These are phyloP conservation scores for Geoglossum glabrum DNA, from an alignment of 495 filamentous ascomycete species.

Conservation along the genomic window DNA sequence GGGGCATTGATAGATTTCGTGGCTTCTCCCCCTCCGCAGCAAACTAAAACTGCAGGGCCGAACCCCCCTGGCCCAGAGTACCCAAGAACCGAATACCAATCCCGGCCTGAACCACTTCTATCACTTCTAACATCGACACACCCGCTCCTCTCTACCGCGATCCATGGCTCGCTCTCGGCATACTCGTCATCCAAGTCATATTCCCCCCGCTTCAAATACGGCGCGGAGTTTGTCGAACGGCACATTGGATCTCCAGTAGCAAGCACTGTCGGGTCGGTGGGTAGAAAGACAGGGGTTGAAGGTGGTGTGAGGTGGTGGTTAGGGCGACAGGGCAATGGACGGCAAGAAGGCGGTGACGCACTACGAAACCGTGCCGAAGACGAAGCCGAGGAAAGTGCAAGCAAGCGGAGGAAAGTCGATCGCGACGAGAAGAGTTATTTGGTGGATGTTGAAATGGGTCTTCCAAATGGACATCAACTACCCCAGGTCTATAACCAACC, in stretches of 20 bases:
- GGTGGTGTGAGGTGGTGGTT: conserved; percentile 62
- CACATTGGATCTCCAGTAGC: conserved; percentile 62
- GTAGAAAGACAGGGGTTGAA: conserved; percentile 67
- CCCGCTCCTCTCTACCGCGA: conserved; percentile 57
- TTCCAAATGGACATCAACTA: conserved; percentile 5
- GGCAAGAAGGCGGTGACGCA: neutral
- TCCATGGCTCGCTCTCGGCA: conserved; percentile 59
- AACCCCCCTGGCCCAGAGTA: neutral
- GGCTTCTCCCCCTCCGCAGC: neutral
- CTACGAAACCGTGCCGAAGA: conserved; percentile 15
- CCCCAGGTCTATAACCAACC: conserved; percentile 4
- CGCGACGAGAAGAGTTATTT: conserved; percentile 16
- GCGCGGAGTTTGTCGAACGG: conserved; percentile 70
- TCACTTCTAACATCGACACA: conserved; percentile 63
- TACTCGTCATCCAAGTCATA: conserved; percentile 74
- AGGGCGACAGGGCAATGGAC: conserved; percentile 20
- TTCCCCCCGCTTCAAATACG: conserved; percentile 61
- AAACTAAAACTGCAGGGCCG: neutral
- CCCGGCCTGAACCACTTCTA: conserved; percentile 49
- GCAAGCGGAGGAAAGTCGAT: conserved; percentile 45
- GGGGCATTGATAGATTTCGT: neutral
- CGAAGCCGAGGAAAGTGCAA: conserved; percentile 25
- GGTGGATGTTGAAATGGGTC: conserved; percentile 23
- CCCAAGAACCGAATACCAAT: conserved; percentile 2
- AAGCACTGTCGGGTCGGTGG: conserved; percentile 61